Conservation (phyloP, 2,329 filamentous ascomycete species). For the Fusarium sulawesiense region DNA sequence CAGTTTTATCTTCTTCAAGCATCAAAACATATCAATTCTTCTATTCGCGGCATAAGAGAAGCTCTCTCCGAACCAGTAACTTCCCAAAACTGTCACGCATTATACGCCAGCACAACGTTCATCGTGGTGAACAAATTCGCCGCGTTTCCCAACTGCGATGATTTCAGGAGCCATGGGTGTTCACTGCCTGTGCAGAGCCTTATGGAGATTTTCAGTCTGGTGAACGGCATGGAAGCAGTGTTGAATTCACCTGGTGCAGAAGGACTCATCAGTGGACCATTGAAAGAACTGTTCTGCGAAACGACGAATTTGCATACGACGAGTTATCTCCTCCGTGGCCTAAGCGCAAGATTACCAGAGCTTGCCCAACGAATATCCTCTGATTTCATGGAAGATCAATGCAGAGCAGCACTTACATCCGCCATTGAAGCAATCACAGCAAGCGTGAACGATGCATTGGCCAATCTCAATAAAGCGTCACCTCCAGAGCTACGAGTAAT, state of each 20-base stretch:
- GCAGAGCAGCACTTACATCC: neutral
- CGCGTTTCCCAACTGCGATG: constrained; percentile 26
- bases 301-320: fast-evolving
- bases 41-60: constrained; percentile 28
- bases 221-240: constrained; percentile 27
- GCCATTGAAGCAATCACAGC: neutral
- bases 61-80: constrained; percentile 3
- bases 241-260: constrained; percentile 14
- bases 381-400: constrained; percentile 8
- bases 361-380: constrained; percentile 12
- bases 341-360: constrained; percentile 7
- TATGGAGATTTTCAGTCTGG: constrained; percentile 31
- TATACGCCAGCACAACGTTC: constrained; percentile 14
- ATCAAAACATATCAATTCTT: constrained; percentile 34
- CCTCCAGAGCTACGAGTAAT: constrained; percentile 24
- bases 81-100: constrained; percentile 19
- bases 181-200: constrained; percentile 11
- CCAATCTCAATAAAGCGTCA: neutral
- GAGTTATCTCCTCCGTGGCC: neutral
- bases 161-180: constrained; percentile 14
- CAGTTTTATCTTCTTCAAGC: constrained; percentile 17
- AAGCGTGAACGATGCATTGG: neutral
- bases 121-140: constrained; percentile 39
- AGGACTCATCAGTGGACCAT: neutral
- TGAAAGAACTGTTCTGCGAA: constrained; percentile 13